phyloP scores from a whole-genome alignment of 345 rosid species.

The Nephelium lappaceum region DNA sequence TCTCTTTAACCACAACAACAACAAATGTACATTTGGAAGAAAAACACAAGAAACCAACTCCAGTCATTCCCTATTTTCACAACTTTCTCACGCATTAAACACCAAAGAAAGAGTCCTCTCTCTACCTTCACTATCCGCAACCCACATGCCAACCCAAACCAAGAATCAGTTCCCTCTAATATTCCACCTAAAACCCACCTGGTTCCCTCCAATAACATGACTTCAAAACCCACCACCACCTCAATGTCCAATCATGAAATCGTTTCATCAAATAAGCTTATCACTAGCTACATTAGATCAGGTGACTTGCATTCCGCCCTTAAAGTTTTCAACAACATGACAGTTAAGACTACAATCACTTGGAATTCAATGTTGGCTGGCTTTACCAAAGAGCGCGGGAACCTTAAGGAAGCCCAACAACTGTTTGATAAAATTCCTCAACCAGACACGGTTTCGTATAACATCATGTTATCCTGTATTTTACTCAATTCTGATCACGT shows the following conservation, averaged over 20 bases:
- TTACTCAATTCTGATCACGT: constrained; percentile 39
- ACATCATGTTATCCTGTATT: constrained; percentile 67
- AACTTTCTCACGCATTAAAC: constrained; percentile 28
- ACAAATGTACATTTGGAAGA: constrained; percentile 12
- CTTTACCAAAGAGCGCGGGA: constrained; percentile 42
- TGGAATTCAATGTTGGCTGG: constrained; percentile 80
- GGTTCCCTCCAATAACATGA: constrained; percentile 24
- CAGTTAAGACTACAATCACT: constrained; percentile 53
- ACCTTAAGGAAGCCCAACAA: constrained; percentile 45
- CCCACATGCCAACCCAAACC: constrained; percentile 29
- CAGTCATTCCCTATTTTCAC: constrained; percentile 13
- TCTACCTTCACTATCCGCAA: constrained; percentile 23
- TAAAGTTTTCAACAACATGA: constrained; percentile 55
- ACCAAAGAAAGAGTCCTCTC: constrained; percentile 12
- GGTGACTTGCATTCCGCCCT: constrained; percentile 71
- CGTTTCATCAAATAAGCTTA: constrained; percentile 53
- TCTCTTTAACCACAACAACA: too few relatives aligned
- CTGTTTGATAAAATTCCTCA: constrained; percentile 71
- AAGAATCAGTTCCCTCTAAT: constrained; percentile 18
- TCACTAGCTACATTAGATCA: constrained; percentile 47
- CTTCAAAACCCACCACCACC: neutral
- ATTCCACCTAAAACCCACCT: constrained; percentile 18
- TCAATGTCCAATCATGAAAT: constrained; percentile 30
- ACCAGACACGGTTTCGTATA: constrained; percentile 63
- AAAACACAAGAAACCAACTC: neutral